phyloP scores from a whole-genome alignment of 345 rosid genomes.

The Acer yangbiense region DNA sequence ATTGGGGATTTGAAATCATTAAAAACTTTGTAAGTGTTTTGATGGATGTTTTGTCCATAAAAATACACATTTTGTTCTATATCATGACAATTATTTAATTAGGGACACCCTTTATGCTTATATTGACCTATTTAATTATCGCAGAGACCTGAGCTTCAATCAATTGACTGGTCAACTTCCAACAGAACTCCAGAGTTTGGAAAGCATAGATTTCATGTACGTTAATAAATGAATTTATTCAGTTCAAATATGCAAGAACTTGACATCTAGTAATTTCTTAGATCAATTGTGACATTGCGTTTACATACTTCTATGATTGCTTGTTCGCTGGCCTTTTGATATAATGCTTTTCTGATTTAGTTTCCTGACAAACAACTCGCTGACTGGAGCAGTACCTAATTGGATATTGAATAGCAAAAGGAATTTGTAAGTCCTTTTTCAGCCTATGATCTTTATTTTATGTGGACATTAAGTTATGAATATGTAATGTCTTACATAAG shows the following conservation, averaged over 20 bases:
- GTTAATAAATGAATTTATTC: slow-evolving; percentile 11
- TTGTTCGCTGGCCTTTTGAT: slow-evolving; percentile 4
- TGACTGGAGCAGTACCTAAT: slow-evolving; percentile 61
- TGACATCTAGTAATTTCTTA: background rate
- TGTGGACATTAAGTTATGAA: background rate
- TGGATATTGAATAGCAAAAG: slow-evolving; percentile 38
- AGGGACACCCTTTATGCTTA: background rate
- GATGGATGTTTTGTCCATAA: background rate
- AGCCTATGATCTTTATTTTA: background rate
- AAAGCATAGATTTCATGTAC: slow-evolving; percentile 42
- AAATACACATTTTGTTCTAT: background rate
- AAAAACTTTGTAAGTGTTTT: slow-evolving; percentile 56
- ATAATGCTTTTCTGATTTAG: slow-evolving; percentile 34
- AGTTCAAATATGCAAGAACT: background rate
- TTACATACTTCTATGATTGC: background rate
- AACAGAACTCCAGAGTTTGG: slow-evolving; percentile 21
- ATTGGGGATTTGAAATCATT: slow-evolving; percentile 41
- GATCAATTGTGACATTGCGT: background rate
- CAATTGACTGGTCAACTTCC: slow-evolving; percentile 62
- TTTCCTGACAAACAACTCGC: slow-evolving; percentile 72
- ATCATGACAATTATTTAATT: background rate
- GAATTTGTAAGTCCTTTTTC: slow-evolving; percentile 43
- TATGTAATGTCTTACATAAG: background rate
- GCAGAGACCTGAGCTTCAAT: slow-evolving; percentile 87
- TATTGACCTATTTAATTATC: background rate